Evolutionary conservation across 2,329 filamentous ascomycete genomes (phyloP).

Genomic region (Alternaria sp.): DNA sequence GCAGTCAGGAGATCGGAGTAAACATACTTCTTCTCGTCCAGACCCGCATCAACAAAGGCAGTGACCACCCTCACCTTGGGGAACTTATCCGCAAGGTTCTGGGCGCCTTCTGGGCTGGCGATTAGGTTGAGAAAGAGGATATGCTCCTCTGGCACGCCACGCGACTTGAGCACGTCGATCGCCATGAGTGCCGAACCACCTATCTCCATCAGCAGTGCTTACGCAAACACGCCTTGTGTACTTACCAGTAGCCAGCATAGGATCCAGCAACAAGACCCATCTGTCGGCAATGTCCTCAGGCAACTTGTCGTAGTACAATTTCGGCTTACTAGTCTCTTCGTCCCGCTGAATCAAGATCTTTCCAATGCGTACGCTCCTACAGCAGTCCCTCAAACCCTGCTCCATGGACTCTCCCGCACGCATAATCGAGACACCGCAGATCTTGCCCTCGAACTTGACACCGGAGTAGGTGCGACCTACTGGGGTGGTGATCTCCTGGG

Average conservation of each 20-base stretch:
- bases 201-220: constrained; percentile 46
- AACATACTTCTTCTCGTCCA: constrained; percentile 94
- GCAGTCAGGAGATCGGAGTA: constrained; percentile 9
- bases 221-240: neutral
- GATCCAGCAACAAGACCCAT: constrained; percentile 93
- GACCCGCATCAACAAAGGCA: constrained; percentile 93
- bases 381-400: constrained; percentile 93
- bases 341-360: constrained; percentile 98
- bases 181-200: constrained; percentile 97
- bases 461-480: constrained; percentile 88
- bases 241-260: constrained; percentile 97
- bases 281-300: constrained; percentile 90
- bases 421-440: constrained; percentile 99
- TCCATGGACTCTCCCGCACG: constrained; percentile 98
- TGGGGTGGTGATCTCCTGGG: constrained; percentile 88
- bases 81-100: constrained; percentile 86
- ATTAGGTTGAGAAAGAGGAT: constrained; percentile 98
- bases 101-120: constrained; percentile 91
- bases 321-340: constrained; percentile 90
- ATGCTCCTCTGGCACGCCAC: constrained; percentile 91
- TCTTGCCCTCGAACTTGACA: constrained; percentile 95
- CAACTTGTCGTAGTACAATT: constrained; percentile 97
- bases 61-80: constrained; percentile 91
- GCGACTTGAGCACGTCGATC: constrained; percentile 86
- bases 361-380: constrained; percentile 94